Conservation (phyloP, 768 basidiomycete genomes). For the Kwoniella dejecticola region DNA sequence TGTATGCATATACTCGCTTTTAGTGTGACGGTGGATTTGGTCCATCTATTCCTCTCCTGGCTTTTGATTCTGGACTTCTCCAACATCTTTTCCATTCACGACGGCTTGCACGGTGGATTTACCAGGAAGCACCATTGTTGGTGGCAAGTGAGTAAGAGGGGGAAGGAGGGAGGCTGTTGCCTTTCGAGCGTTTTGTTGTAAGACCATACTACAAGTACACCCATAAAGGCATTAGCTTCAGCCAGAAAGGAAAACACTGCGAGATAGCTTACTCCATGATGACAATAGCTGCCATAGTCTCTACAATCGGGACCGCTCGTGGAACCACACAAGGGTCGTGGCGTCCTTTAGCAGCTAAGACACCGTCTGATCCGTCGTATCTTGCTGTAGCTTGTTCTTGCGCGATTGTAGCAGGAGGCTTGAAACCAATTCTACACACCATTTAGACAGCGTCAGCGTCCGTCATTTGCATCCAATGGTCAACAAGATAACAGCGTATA, state of each 20-base stretch:
- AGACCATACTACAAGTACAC: slow-evolving; percentile 62
- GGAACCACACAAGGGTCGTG: slow-evolving; percentile 99
- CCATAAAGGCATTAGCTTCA: no score
- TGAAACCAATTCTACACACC: slow-evolving; percentile 86
- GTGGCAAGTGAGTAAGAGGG: slow-evolving; percentile 76
- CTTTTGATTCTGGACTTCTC: slow-evolving; percentile 40
- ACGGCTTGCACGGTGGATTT: slow-evolving; percentile 25
- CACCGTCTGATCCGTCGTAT: slow-evolving; percentile 88
- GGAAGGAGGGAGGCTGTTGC: slow-evolving; percentile 77
- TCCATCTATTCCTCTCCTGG: slow-evolving; percentile 45
- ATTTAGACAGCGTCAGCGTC: no score
- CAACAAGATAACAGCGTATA: no score
- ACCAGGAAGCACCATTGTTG: slow-evolving; percentile 78
- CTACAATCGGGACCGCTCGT: slow-evolving; percentile 94
- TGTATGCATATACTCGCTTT: no score
- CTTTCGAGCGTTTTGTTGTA: slow-evolving; percentile 83
- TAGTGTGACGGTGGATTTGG: background rate
- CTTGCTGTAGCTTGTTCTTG: slow-evolving; percentile 85
- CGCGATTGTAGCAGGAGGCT: slow-evolving; percentile 96
- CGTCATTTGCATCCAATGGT: no score
- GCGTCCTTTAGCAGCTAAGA: slow-evolving; percentile 84
- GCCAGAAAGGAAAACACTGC: no score
- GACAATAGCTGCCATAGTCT: slow-evolving; percentile 94
- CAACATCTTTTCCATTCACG: slow-evolving; percentile 22
- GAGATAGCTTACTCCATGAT: slow-evolving; percentile 70